Evolutionary conservation across 176 grass and related monocot species (phyloP), one percentile per base, ranked within the genome.

Genomic region (Eragrostis curvula): DNA sequence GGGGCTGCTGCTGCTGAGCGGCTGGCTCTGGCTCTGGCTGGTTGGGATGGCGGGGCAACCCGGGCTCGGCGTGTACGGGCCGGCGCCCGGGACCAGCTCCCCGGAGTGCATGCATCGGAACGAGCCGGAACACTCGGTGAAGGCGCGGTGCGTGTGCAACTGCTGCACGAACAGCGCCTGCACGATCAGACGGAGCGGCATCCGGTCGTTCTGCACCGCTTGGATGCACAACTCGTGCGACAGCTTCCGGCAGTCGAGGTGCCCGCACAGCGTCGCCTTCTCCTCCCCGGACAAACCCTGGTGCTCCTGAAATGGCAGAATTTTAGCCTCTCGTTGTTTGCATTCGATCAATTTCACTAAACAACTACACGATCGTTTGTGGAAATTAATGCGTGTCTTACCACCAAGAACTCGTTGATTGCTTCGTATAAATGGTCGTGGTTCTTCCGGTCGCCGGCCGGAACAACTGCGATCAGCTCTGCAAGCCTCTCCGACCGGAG

Each of bases 101-200:
- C 83, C 77, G 9, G 87, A 85, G 63, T 89, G 90, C 43, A 57
- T 44, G 63, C 73, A 93, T 25, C 96, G 84, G 81, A 98, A 98
- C 23, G 92, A 98, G 77, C 89, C 92, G 30, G 96, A 95, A 64
- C 96, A 92, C 78, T 89, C 86, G 44, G 79, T 89, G 79, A 98
- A 85, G 25, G 84, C 58, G 64, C 89, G 96, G 75, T 93, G 96
- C 16, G 90, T 95, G 90, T 98, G 90, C 71, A 95, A 36, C 87
- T 98, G 96, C 87, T 95, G 96, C 41, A 95, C 79, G 81, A 95
- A 98, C 45, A 98, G 84, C 56, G 96, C 96, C 91, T 98, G 96
- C 46, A 98, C 89, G 73, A 98, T 95, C 15, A 98, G 62, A 10
- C 92, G 92, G 50, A 98, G 88, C 46, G 96, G 96, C 96, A 98